Base-by-base conservation (phyloP, 2,329 filamentous ascomycete genomes). In the Xylariaceae sp. region DNA sequence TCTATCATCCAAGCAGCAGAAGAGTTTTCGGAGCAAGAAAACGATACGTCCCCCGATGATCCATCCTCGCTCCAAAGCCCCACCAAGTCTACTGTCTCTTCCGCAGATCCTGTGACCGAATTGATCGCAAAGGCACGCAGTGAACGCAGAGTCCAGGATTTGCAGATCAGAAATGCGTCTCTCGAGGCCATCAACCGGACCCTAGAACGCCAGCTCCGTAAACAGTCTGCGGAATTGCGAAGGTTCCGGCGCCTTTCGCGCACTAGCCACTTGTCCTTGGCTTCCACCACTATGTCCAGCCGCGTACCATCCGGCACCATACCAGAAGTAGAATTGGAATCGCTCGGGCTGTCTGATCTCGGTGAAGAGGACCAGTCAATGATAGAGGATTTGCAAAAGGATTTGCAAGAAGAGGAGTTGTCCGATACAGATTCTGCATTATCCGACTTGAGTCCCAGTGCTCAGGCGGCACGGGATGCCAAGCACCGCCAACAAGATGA, bases 161-260 rank as follows among this genome's bases (percentile, higher is more conserved):
- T 99, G 5, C 90, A 99, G 68, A 99, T 99, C 59, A 96, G 88
- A 51, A 99, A 99, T 66, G 94, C 90, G 1, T 96, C 92, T 1
- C 79, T 99, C 2, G 82, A 96, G 53, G 94, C 94, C 39, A 97
- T 99, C 72, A 99, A 99, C 68, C 81, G 92, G 49, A 94, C 91
- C 0, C 75, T 99, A 0, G 94, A 99, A 72, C 83, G 90, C 21
- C 90, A 97, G 68, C 80, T 99, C 64, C 84, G 91, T 22, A 95
- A 95, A 68, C 92, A 97, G 65, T 92, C 88, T 36, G 83, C 88
- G 1, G 94, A 99, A 67, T 70, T 99, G 30, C 85, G 94, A 53
- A 81, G 92, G 41, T 97, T 86, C 68, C 84, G 89, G 48, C 84
- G 94, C n/a, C 75, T 97, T 47, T 95, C 89, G 37, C 83, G 92